Conservation (phyloP, 1,139 yeast species). For the Sugiyamaella japonica region DNA sequence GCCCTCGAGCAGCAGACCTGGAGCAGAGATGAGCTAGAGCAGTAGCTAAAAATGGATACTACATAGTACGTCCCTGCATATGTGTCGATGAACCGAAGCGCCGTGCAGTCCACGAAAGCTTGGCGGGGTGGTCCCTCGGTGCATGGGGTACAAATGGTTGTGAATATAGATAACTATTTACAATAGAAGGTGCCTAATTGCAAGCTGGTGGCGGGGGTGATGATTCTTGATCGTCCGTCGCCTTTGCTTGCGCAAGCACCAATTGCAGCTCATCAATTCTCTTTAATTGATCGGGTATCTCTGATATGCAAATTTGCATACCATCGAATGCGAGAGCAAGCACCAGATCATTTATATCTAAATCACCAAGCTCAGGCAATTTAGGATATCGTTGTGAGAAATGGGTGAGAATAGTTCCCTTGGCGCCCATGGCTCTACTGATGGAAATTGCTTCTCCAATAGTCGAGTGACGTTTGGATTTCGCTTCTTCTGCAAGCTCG, state of each 20-base stretch:
- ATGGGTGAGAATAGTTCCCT: constrained; percentile 76
- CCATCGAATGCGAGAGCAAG: constrained; percentile 62
- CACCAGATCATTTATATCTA: constrained; percentile 21
- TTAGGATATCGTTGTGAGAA: constrained; percentile 89
- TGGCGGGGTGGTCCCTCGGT: not conserved
- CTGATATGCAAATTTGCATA: constrained; percentile 50
- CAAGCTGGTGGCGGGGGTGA: not conserved
- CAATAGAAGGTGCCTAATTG: not conserved
- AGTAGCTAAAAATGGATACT: no score
- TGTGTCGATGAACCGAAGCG: no score
- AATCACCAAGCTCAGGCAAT: constrained; percentile 45
- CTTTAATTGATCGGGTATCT: constrained; percentile 41
- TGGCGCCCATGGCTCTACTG: constrained; percentile 69
- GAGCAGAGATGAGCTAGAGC: no score
- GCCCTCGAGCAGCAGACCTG: no score
- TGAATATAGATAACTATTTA: not conserved
- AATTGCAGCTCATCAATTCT: constrained; percentile 15
- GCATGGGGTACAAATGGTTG: not conserved
- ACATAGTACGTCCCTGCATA: no score
- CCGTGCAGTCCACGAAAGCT: not conserved
- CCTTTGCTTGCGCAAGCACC: constrained; percentile 8
- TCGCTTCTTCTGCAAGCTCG: constrained; percentile 76
- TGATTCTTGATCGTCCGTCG: not conserved
- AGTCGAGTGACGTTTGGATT: constrained; percentile 83
- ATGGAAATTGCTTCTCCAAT: constrained; percentile 81